Percentiles rank a stretch among this genome's conserved stretches.
These are phyloP conservation scores for Suillus bovinus DNA, from an alignment of 768 basidiomycete genomes.

Conservation along the genomic window DNA sequence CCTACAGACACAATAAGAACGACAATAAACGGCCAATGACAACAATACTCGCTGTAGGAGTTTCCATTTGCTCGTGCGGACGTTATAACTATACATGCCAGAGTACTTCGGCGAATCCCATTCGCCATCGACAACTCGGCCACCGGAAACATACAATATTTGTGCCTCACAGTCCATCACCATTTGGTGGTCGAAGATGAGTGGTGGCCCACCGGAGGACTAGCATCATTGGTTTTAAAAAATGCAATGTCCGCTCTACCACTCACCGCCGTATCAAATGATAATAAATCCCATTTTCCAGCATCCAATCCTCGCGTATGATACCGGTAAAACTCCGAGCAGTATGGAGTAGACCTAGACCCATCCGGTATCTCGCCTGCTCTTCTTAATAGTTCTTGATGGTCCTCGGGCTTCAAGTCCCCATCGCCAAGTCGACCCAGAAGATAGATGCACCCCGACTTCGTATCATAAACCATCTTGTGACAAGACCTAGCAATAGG, in stretches of 20 bases:
- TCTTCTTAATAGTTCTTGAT: conserved; percentile 36
- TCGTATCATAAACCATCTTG: conserved; percentile 79
- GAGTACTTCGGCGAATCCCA: conserved; percentile 63
- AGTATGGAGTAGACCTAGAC: conserved; percentile 34
- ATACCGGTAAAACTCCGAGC: conserved; percentile 78
- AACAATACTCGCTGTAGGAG: conserved; percentile 57
- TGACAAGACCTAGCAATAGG: conserved; percentile 76
- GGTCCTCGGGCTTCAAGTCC: conserved; percentile 36
- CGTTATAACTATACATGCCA: conserved; percentile 72
- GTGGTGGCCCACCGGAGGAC: conserved; percentile 67
- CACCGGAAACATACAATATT: conserved; percentile 75
- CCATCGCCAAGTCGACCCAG: conserved; percentile 67
- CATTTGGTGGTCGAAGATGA: conserved; percentile 84
- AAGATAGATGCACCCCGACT: conserved; percentile 68
- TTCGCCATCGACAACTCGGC: conserved; percentile 67
- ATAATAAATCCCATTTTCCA: conserved; percentile 74
- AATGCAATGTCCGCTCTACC: no score
- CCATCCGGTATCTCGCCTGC: conserved; percentile 21
- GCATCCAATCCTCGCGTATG: conserved; percentile 59
- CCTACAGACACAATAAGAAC: conserved; percentile 9
- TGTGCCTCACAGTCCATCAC: conserved; percentile 70
- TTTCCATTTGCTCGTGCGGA: conserved; percentile 66
- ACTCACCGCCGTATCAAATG: conserved; percentile 66
- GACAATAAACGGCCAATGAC: neutral
- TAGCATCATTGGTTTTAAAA: conserved; percentile 25